phyloP scores from a whole-genome alignment of 2,329 filamentous ascomycete species.

The Pseudocercospora macadamiae region DNA sequence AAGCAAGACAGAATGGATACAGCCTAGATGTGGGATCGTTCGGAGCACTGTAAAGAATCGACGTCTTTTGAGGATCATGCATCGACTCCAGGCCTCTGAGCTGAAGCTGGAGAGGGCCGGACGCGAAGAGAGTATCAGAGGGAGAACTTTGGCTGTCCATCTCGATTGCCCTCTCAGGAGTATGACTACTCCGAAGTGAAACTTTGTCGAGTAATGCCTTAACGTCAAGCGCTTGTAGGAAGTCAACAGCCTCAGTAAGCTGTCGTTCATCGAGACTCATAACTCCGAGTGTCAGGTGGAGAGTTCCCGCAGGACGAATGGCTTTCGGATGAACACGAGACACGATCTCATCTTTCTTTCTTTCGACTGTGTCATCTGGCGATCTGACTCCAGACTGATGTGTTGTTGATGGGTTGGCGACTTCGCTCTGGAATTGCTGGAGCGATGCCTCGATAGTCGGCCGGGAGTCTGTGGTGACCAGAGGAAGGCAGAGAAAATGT shows the following conservation, averaged over 20 bases:
- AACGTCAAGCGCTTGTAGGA: slow-evolving; percentile 38
- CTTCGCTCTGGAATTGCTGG: slow-evolving; percentile 62
- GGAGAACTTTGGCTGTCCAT: background rate
- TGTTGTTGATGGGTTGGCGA: slow-evolving; percentile 34
- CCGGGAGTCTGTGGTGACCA: slow-evolving; percentile 64
- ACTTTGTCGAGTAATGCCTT: slow-evolving; percentile 21
- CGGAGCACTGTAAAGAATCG: slow-evolving; percentile 68
- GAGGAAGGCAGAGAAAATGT: slow-evolving; percentile 76
- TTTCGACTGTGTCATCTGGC: background rate
- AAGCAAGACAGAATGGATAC: slow-evolving; percentile 59
- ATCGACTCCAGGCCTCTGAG: slow-evolving; percentile 61
- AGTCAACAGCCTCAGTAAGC: slow-evolving; percentile 51
- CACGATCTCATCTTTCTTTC: background rate
- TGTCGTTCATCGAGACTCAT: slow-evolving; percentile 69
- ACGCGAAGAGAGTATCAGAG: background rate
- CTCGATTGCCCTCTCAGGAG: too few species aligned
- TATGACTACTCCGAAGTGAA: background rate
- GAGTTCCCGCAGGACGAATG: slow-evolving; percentile 73
- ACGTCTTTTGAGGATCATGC: slow-evolving; percentile 59
- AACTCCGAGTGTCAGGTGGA: slow-evolving; percentile 86
- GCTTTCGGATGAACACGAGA: slow-evolving; percentile 52
- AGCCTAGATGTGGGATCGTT: slow-evolving; percentile 57
- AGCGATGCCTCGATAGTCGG: slow-evolving; percentile 68
- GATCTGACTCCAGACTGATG: background rate
- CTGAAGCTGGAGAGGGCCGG: slow-evolving; percentile 40